Evolutionary conservation across 2,329 filamentous ascomycete species (phyloP).

Genomic region (Aspergillus felis): DNA sequence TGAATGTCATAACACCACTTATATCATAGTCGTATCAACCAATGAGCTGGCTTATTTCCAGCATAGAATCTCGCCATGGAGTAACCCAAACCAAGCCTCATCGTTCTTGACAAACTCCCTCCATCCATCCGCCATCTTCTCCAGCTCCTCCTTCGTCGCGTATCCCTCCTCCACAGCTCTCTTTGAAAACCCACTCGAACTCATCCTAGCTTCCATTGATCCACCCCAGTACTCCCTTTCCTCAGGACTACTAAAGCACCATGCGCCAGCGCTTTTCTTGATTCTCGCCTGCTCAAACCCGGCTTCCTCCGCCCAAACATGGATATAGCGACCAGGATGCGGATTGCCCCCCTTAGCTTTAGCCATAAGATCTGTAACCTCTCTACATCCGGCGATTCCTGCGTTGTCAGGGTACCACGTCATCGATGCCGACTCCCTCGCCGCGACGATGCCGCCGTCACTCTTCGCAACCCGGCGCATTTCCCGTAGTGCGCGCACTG

Average conservation of each 20-base stretch:
- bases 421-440: slow-evolving; percentile 38
- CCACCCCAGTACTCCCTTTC: slow-evolving; percentile 36
- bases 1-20: not conserved
- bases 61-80: slow-evolving; percentile 39
- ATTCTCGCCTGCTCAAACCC: slow-evolving; percentile 27
- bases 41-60: slow-evolving; percentile 20
- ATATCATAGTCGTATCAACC: not conserved
- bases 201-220: slow-evolving; percentile 29
- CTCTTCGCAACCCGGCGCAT: slow-evolving; percentile 53
- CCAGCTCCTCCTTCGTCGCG: slow-evolving; percentile 28
- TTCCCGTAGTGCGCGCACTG: slow-evolving; percentile 49
- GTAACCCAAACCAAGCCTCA: slow-evolving; percentile 34
- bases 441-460: slow-evolving; percentile 53
- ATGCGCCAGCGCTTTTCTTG: slow-evolving; percentile 28
- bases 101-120: slow-evolving; percentile 30
- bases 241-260: slow-evolving; percentile 32
- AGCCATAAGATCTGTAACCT: slow-evolving; percentile 18
- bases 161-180: slow-evolving; percentile 27
- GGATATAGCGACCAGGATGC: slow-evolving; percentile 26
- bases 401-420: slow-evolving; percentile 30
- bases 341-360: slow-evolving; percentile 24
- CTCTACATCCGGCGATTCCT: slow-evolving; percentile 24
- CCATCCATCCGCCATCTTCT: slow-evolving; percentile 32
- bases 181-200: slow-evolving; percentile 26
- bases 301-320: slow-evolving; percentile 35